These are phyloP conservation scores for Aurantiochytrium sp. DNA, from an alignment of 108 stramenopile species.

Conservation along the genomic window DNA sequence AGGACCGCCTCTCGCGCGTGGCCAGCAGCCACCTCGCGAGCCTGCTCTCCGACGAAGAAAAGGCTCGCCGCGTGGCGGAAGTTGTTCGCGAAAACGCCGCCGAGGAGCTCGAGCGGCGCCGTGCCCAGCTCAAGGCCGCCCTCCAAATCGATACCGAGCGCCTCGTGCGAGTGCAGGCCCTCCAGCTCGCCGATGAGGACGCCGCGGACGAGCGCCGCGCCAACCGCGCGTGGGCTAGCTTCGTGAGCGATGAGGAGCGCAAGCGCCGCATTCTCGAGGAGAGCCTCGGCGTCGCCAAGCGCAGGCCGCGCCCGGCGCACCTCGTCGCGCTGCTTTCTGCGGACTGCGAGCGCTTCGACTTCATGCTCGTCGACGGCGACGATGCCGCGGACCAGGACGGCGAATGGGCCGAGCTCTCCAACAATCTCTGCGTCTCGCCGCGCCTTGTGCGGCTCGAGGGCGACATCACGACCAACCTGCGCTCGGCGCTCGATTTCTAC, in stretches of 20 bases:
- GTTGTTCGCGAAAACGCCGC: not conserved
- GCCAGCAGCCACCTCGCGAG: not conserved
- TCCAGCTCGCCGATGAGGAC: not conserved
- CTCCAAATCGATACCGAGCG: no score
- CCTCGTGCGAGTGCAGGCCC: not conserved
- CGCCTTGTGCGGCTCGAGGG: not conserved
- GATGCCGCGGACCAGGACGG: not conserved
- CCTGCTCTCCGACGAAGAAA: not conserved
- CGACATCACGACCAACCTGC: not conserved
- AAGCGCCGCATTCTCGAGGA: not conserved
- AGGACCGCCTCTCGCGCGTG: not conserved
- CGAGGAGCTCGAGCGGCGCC: not conserved
- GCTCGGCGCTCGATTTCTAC: not conserved
- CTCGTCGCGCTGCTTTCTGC: not conserved
- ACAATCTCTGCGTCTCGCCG: not conserved
- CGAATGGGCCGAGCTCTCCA: not conserved
- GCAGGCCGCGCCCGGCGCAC: not conserved
- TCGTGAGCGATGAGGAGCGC: not conserved
- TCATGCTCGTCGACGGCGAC: not conserved
- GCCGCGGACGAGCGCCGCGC: not conserved
- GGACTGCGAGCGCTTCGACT: not conserved
- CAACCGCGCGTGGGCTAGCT: not conserved
- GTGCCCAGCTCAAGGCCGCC: no score
- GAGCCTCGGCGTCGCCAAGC: not conserved
- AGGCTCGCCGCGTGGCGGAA: not conserved